Evolutionary conservation across 1,139 yeast species (phyloP).

Genomic region (Saccharomycopsis hybrid): DNA sequence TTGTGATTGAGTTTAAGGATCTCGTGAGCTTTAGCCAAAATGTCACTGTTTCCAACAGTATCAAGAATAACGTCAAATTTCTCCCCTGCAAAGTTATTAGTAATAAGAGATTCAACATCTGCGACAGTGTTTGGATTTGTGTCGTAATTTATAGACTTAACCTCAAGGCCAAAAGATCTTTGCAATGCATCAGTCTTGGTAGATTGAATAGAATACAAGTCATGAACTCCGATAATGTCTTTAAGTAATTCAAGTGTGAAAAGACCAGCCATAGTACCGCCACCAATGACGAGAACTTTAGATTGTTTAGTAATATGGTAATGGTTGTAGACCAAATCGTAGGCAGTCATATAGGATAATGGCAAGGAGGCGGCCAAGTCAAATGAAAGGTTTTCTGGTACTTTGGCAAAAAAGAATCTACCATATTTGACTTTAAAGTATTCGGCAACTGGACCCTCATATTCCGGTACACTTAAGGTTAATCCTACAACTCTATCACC

Average conservation of each 20-base stretch:
- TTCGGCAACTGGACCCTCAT: constrained; percentile 36
- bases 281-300: constrained; percentile 49
- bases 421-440: constrained; percentile 31
- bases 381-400: constrained; percentile 34
- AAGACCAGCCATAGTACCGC: constrained; percentile 51
- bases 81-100: constrained; percentile 29
- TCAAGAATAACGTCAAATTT: constrained; percentile 41
- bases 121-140: constrained; percentile 27
- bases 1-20: constrained; percentile 38
- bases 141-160: constrained; percentile 13
- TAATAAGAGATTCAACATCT: constrained; percentile 30
- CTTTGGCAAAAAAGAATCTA: constrained; percentile 28
- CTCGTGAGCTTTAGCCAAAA: constrained; percentile 31
- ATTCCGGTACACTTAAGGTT: constrained; percentile 21
- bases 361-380: constrained; percentile 36
- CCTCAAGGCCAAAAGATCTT: not conserved
- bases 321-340: constrained; percentile 27
- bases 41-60: constrained; percentile 39
- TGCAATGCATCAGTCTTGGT: constrained; percentile 7
- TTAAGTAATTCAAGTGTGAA: constrained; percentile 36
- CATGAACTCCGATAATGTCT: constrained; percentile 21
- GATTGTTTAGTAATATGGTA: constrained; percentile 23
- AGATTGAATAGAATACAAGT: constrained; percentile 39
- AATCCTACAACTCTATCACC: constrained; percentile 10
- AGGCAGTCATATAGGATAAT: constrained; percentile 40